A percentile compares a stretch with the other conserved stretches of the same genome.
phyloP scores from a whole-genome alignment of 768 basidiomycete species.

The Phylloporus sp. region DNA sequence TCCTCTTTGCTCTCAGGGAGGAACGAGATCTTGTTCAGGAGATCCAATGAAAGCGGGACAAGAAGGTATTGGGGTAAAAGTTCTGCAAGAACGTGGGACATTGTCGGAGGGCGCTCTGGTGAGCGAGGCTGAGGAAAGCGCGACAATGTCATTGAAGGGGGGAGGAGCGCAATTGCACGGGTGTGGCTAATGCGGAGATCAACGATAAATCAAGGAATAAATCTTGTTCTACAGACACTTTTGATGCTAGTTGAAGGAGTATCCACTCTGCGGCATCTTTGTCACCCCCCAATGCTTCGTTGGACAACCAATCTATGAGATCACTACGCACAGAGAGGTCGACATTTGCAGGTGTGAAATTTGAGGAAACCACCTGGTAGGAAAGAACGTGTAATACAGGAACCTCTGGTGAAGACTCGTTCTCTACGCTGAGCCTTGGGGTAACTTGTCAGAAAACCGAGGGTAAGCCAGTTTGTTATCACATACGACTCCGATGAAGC shows the following conservation, averaged over 20 bases:
- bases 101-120: slow-evolving; percentile 36
- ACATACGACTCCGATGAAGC: slow-evolving; percentile 61
- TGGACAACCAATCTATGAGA: slow-evolving; percentile 70
- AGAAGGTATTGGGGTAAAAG: slow-evolving; percentile 55
- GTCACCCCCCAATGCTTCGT: slow-evolving; percentile 67
- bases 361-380: slow-evolving; percentile 10
- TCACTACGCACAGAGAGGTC: slow-evolving; percentile 40
- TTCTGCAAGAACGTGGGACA: slow-evolving; percentile 51
- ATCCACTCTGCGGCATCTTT: slow-evolving; percentile 70
- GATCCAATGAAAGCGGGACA: slow-evolving; percentile 59
- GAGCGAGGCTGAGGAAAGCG: slow-evolving; percentile 49
- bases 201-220: neutral
- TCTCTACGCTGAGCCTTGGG: slow-evolving; percentile 39
- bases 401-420: slow-evolving; percentile 36
- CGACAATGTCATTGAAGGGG: slow-evolving; percentile 61
- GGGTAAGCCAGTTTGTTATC: neutral
- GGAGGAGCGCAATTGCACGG: slow-evolving; percentile 61
- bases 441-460: slow-evolving; percentile 13
- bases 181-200: slow-evolving; percentile 48
- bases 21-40: slow-evolving; percentile 56
- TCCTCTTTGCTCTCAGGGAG: slow-evolving; percentile 65
- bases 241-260: slow-evolving; percentile 54
- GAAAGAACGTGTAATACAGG: slow-evolving; percentile 73
- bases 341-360: slow-evolving; percentile 3
- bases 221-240: slow-evolving; percentile 48